Base-by-base conservation (phyloP, 768 basidiomycete species). In the Epithele typhae region DNA sequence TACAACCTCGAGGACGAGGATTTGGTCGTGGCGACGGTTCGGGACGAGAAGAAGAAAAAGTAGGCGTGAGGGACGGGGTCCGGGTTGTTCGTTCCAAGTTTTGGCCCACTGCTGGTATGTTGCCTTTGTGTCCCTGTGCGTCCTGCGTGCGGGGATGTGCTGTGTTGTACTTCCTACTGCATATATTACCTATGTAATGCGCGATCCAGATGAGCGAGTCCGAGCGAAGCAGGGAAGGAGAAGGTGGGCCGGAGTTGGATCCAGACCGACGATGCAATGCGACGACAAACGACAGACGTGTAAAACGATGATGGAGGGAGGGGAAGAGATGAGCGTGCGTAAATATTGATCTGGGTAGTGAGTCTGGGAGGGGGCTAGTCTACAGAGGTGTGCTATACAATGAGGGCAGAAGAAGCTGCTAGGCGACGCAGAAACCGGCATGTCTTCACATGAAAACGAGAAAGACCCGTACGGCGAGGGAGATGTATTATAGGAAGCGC, bases 1-100 rank as follows among this genome's bases (percentile, higher is more conserved):
- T 87, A 89, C 59, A 97, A 97, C 63, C 62, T 97, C 55, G 92
- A 94, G 65, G 91, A 95, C 54, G 93, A 93, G 59, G 94, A 97
- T 63, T 51, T 81, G 43, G 65, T 97, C 17, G 77, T 84, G 14
- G 73, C 96, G 57, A 86, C 78, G 45, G 73, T 97, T 25, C 80
- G 86, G 48, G 84, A 87, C 44, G 67, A 71, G 50, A 88, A 80
- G 73, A 92, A 87, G 71, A 52, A 52, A 35, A 87, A 79, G 69
- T 63, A 61, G 49, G 11, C 34, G 12, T 14, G 5, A 14, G 7
- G 27, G 8, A 14, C 27, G 27, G 14, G 27, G 27, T 14, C 27
- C 8, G 27, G 7, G 27, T 30, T 7, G 8, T 30, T 30, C 27
- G 27, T 14, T 30, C n/a, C n/a, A n/a, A n/a, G n/a, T n/a, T n/a